Conservation (phyloP, 352 stramenopile genomes). For the Halophytophthora batemanensis region DNA sequence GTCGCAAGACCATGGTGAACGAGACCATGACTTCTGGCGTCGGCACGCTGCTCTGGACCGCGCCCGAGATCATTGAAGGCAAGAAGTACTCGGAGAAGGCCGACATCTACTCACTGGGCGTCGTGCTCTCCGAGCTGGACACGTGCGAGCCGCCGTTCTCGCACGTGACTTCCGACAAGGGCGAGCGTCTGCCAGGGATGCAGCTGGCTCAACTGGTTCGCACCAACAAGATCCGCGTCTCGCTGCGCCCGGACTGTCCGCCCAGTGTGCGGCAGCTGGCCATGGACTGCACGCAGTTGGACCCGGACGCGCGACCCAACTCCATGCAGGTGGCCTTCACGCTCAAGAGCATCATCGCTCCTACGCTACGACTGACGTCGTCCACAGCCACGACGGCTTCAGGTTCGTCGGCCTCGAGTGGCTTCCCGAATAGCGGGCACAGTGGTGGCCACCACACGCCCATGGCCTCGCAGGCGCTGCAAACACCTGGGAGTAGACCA, state of each 20-base stretch:
- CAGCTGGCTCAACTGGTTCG: slow-evolving; percentile 86
- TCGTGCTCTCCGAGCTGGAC: slow-evolving; percentile 80
- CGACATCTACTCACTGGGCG: slow-evolving; percentile 84
- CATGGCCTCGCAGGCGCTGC: neutral
- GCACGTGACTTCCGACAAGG: slow-evolving; percentile 71
- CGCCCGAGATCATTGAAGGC: slow-evolving; percentile 74
- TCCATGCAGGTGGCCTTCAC: slow-evolving; percentile 67
- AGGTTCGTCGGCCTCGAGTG: slow-evolving; percentile 12
- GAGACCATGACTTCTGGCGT: slow-evolving; percentile 84
- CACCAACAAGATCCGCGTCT: slow-evolving; percentile 57
- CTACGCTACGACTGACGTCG: slow-evolving; percentile 30
- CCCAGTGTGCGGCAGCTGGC: slow-evolving; percentile 55
- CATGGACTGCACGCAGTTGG: slow-evolving; percentile 57
- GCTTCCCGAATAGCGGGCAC: neutral
- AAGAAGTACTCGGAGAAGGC: slow-evolving; percentile 85
- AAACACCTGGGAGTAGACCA: no score
- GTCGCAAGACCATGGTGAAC: slow-evolving; percentile 65
- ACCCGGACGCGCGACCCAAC: slow-evolving; percentile 66
- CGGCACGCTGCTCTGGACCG: slow-evolving; percentile 84
- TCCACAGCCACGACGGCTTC: slow-evolving; percentile 24
- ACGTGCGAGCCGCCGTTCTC: slow-evolving; percentile 78
- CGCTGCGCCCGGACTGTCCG: slow-evolving; percentile 56
- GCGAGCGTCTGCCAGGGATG: slow-evolving; percentile 78
- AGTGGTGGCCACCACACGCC: neutral
- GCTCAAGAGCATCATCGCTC: slow-evolving; percentile 71